Conservation (phyloP, 2,329 filamentous ascomycete species). For the Dactylellina haptotyla region DNA sequence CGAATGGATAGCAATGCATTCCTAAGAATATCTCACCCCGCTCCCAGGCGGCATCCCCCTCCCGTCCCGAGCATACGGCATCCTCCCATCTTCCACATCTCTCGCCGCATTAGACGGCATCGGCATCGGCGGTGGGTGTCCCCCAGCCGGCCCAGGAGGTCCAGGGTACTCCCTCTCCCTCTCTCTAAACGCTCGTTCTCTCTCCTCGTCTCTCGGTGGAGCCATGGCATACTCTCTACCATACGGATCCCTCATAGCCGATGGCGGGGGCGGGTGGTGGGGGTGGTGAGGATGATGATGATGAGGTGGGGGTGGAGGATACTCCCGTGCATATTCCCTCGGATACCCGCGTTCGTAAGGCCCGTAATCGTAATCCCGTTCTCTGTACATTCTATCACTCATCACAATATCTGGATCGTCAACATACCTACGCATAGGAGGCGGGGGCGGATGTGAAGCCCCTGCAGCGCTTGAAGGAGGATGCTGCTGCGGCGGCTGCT, state of each 20-base stretch:
- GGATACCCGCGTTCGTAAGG: conserved; percentile 43
- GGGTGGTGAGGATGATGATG: conserved; percentile 33
- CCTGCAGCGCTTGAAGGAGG: not conserved
- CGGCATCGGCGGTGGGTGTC: not conserved
- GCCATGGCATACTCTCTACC: conserved; percentile 26
- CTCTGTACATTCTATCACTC: conserved; percentile 41
- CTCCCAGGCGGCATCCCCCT: conserved; percentile 3
- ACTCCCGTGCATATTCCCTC: conserved; percentile 36
- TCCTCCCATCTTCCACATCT: conserved; percentile 34
- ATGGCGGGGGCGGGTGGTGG: conserved; percentile 13
- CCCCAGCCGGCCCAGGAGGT: not conserved
- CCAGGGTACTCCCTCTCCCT: conserved; percentile 8
- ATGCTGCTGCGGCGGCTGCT: conserved; percentile 14
- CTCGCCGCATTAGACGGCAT: conserved; percentile 5
- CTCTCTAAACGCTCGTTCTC: conserved; percentile 38
- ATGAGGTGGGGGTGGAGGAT: conserved; percentile 12
- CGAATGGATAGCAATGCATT: not conserved
- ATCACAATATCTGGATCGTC: conserved; percentile 42
- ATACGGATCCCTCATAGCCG: conserved; percentile 26
- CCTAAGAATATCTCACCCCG: conserved; percentile 30
- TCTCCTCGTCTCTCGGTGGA: conserved; percentile 24
- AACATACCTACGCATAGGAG: conserved; percentile 39
- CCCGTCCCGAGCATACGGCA: conserved; percentile 38
- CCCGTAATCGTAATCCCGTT: conserved; percentile 45
- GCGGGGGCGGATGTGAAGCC: conserved; percentile 24